Evolutionary conservation across 2,329 filamentous ascomycete species (phyloP).

Genomic region (Decorospora gaudefroyi): DNA sequence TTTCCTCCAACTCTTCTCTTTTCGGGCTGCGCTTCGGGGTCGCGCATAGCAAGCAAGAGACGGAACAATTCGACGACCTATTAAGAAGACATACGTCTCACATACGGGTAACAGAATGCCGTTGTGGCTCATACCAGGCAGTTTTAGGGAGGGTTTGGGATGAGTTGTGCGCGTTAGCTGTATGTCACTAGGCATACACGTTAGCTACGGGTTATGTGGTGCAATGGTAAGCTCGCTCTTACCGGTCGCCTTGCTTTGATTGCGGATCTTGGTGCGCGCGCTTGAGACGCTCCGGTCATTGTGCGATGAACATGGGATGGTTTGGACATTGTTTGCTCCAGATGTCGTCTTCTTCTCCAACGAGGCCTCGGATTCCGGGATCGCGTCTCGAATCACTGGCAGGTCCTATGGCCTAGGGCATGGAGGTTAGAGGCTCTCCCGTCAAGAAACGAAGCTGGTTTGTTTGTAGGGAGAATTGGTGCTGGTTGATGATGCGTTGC

Average conservation of each 20-base stretch:
- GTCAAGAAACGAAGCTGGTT: too few relatives aligned
- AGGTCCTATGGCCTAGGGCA: too few relatives aligned
- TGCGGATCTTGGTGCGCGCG: neutral
- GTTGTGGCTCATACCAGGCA: neutral
- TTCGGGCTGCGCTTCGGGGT: neutral
- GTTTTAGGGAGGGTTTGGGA: neutral
- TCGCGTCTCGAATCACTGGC: too few relatives aligned
- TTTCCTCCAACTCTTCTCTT: neutral
- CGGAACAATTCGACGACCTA: neutral
- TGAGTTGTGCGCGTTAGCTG: neutral
- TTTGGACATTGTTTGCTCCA: neutral
- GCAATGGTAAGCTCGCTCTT: slow-evolving; percentile 4
- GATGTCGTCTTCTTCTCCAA: too few relatives aligned
- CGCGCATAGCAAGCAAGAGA: neutral
- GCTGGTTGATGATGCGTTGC: neutral
- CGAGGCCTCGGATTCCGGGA: too few relatives aligned
- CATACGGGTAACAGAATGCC: neutral
- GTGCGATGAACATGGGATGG: too few relatives aligned
- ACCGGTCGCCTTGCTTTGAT: neutral
- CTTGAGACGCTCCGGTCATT: neutral
- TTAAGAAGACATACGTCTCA: neutral
- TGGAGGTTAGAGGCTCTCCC: too few relatives aligned
- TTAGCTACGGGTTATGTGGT: slow-evolving; percentile 5
- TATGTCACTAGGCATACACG: neutral
- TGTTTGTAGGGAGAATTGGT: too few relatives aligned